Base-by-base conservation (phyloP, 164 flowering plant genomes). In the Magnolia kwangsiensis region DNA sequence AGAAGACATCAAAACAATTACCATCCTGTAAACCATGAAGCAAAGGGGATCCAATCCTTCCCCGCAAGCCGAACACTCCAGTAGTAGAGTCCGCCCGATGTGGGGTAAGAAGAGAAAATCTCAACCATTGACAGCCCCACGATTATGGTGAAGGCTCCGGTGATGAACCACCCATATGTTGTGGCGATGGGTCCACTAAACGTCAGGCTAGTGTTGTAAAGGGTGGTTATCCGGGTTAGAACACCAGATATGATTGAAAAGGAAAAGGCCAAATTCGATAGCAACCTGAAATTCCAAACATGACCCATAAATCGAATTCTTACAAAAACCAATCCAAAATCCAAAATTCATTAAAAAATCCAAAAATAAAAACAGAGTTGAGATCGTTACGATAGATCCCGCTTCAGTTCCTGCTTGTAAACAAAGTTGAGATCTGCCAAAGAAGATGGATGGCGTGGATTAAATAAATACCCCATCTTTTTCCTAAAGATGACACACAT, bases 21-120 rank as follows among this genome's bases (percentile, higher is more conserved):
- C 99, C 99, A 93, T 86, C 99, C 97, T 68, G 99, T 95, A 69
- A 92, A 75, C 98, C 98, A 95, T 0, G 99, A 90, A 49, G 98
- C 99, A 83, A 93, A 93, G 50, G 99, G 97, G 21, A 98, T 97
- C 98, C 97, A 95, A 21, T 23, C 8, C 2, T 89, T 91, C 64
- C 98, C 97, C 78, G 96, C 94, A 67, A 92, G 95, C 85, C 84
- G 90, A 20, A 96, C 96, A 78, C 97, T 94, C 98, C 98, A 94
- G 71, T 88, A 91, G 81, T 92, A 92, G n/a, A 94, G 91, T 23
- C 98, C 98, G 21, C 97, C 98, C 9, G 98, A 91, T 23, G 97
- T 94, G 2, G 98, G 97, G 69, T 80, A 94, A 20, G 97, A 87
- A 8, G 98, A 92, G 76, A 96, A 94, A 55, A 94, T 94, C 87